Percentiles rank a stretch among this genome's conserved stretches.
These are phyloP conservation scores for Dillenia suffruticosa DNA, from an alignment of 164 flowering plant genomes.

Conservation along the genomic window DNA sequence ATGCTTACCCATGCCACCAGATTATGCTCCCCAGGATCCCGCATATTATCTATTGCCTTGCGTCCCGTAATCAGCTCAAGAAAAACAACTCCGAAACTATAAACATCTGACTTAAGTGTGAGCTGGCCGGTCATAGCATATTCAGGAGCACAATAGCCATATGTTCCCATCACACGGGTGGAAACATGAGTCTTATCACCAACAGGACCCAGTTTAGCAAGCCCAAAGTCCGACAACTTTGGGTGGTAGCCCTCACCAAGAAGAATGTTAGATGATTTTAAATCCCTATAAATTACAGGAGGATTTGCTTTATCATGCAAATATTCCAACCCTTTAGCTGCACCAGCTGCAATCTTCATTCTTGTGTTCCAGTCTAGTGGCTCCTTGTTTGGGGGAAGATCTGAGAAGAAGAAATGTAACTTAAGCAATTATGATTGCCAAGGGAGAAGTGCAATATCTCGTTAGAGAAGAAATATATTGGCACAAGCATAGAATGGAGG, in stretches of 20 bases:
- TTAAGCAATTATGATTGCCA: too few species aligned
- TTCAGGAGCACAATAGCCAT: conserved; percentile 97
- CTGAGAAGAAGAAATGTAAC: conserved; percentile 23
- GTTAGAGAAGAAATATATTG: too few species aligned
- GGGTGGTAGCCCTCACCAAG: conserved; percentile 82
- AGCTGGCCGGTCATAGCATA: conserved; percentile 98
- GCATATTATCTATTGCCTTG: conserved; percentile 67
- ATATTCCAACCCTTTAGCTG: conserved; percentile 89
- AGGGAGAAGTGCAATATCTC: too few species aligned
- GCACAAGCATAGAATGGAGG: too few species aligned
- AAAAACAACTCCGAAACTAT: conserved; percentile 89
- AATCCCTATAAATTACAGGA: conserved; percentile 83
- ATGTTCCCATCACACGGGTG: conserved; percentile 96
- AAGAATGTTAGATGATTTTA: conserved; percentile 88
- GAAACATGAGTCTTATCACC: conserved; percentile 98
- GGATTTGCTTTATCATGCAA: conserved; percentile 89
- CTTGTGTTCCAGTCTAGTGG: conserved; percentile 86
- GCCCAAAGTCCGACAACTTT: conserved; percentile 93
- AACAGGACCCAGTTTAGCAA: conserved; percentile 93
- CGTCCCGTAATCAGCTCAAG: conserved; percentile 92
- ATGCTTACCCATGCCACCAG: conserved; percentile 84
- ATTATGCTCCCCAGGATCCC: conserved; percentile 78
- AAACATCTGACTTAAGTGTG: conserved; percentile 83
- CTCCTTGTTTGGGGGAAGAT: conserved; percentile 61
- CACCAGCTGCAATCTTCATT: conserved; percentile 95